Conservation (phyloP, 768 basidiomycete species). For the Suillus plorans region DNA sequence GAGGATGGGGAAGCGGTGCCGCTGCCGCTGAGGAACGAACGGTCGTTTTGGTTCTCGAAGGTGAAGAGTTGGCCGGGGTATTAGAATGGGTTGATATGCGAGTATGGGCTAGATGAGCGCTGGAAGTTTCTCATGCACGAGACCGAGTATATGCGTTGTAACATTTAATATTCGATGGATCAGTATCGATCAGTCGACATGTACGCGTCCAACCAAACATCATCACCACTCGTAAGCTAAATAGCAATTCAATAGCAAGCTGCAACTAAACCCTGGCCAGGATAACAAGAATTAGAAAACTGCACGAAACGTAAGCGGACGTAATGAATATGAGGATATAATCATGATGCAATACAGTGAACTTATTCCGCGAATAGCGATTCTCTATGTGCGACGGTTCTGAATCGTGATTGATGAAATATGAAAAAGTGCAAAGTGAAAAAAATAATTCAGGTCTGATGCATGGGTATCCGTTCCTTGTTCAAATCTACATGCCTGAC, state of each 20-base stretch:
- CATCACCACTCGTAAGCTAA: background rate
- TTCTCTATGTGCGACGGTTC: background rate
- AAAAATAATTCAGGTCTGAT: slow-evolving; percentile 7
- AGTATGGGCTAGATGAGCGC: background rate
- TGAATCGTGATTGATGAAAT: background rate
- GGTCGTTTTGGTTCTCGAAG: slow-evolving; percentile 94
- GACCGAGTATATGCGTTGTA: background rate
- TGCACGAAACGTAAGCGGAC: background rate
- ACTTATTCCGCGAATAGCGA: background rate
- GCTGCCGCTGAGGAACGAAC: slow-evolving; percentile 76
- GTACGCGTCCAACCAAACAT: background rate
- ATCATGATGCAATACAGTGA: slow-evolving; percentile 7
- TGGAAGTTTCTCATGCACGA: background rate
- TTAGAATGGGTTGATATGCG: slow-evolving; percentile 8
- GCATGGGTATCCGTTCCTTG: background rate
- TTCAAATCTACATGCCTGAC: slow-evolving; percentile 50
- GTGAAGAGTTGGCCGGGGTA: slow-evolving; percentile 62
- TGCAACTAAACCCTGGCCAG: background rate
- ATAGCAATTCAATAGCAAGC: slow-evolving; percentile 1
- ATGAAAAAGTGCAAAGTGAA: background rate
- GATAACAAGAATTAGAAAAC: slow-evolving; percentile 7
- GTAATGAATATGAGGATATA: slow-evolving; percentile 5
- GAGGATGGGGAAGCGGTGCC: slow-evolving; percentile 70
- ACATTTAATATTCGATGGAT: background rate
- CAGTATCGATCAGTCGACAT: background rate